Evolutionary conservation across 1,284 basidiomycete species (phyloP), one percentile per base, ranked within the genome.

Genomic region (Tremellales sp.): DNA sequence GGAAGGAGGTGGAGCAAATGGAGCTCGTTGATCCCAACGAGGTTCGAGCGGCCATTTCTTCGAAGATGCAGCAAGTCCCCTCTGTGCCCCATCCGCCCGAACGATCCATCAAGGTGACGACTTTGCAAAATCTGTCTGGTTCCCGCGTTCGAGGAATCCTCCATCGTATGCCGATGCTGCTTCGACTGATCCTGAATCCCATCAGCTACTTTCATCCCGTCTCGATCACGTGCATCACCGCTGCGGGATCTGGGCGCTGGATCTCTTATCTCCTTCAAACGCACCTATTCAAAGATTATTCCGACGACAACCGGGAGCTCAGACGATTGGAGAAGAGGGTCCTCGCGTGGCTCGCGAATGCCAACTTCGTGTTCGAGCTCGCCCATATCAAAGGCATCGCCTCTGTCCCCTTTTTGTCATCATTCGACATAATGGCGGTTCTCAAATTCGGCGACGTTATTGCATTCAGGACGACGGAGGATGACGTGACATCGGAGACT

Each of bases 201-300:
- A 51, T 57, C 51, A 40, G 36, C 24, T 57, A 57, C 42, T 40
- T 57, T n/a, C 54, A 57, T 26, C 51, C 54, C 3, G 51, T 57
- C 40, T 21, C 19, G 16, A 51, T 57, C 26, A 32, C 48, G 3
- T 53, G 48, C 4, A 57, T 57, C 45, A 57, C 54, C 8, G 51
- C 51, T 3, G 54, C 16, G 0, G 54, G 54, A 2, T 54, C 51
- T 1, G 54, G 54, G 10, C 33, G 42, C 14, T 51, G 46, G 43
- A 45, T 53, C 6, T 45, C 51, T 2, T 45, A 51, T 24, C 27
- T 57, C 10, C 46, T 57, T 35, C 21, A 46, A 7, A 42, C 34
- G 5, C 40, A 51, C 24, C 39, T 57, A 10, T 51, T 57, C 54
- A 57, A 57, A 37, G 43, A 49, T 12, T 54, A 54, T 41, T 10